Evolutionary conservation across 1,139 yeast species (phyloP).

Genomic region (Yamadazyma mexicana): DNA sequence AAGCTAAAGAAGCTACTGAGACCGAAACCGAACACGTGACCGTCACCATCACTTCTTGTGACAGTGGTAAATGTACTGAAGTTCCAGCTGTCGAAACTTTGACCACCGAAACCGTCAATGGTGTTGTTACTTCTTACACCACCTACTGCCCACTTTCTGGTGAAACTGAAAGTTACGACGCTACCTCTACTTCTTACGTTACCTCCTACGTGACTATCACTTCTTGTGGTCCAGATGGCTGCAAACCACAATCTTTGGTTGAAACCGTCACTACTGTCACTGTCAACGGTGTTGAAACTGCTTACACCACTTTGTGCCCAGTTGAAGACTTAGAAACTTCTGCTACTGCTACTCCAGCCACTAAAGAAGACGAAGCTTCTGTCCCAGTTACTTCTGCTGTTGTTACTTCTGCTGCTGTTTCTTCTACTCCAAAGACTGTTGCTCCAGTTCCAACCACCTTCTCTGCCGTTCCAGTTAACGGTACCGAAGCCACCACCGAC

Average conservation of each 20-base stretch:
- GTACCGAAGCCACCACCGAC: conserved; percentile 21
- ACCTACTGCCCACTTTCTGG: conserved; percentile 47
- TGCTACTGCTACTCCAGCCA: conserved; percentile 10
- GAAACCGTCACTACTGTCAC: conserved; percentile 24
- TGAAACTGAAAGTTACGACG: conserved; percentile 13
- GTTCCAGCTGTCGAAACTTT: conserved; percentile 26
- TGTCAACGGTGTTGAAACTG: conserved; percentile 23
- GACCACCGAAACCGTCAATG: conserved; percentile 43
- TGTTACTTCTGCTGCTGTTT: not conserved
- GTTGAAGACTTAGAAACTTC: conserved; percentile 16
- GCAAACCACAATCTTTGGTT: conserved; percentile 9
- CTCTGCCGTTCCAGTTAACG: conserved; percentile 19
- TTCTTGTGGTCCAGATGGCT: conserved; percentile 13
- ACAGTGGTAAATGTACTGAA: conserved; percentile 17
- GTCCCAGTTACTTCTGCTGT: conserved; percentile 10
- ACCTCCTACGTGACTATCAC: conserved; percentile 19
- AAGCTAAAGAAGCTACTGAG: too few species aligned
- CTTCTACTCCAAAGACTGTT: not conserved
- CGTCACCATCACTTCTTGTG: conserved; percentile 18
- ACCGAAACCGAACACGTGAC: conserved; percentile 10
- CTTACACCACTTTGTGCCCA: conserved; percentile 35
- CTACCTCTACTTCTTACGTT: conserved; percentile 16
- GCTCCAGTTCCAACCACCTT: conserved; percentile 14
- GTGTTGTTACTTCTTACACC: conserved; percentile 46
- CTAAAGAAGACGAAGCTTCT: conserved; percentile 8